A percentile compares a stretch with the other conserved stretches of the same genome.
These are phyloP conservation scores for Macroventuria anomochaeta DNA, from an alignment of 2,329 filamentous ascomycete genomes.

Conservation along the genomic window DNA sequence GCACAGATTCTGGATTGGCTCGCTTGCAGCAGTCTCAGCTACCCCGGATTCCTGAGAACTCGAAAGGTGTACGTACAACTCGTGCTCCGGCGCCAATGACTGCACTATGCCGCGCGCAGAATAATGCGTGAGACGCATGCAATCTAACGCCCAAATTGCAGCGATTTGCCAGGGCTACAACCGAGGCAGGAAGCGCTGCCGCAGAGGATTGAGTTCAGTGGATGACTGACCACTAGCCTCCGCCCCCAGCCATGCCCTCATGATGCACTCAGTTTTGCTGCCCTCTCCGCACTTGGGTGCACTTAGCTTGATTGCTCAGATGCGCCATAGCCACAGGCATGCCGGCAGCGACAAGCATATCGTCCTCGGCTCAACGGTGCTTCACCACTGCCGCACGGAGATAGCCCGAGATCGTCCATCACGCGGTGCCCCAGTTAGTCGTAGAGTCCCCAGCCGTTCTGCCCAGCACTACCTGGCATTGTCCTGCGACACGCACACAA, in stretches of 20 bases:
- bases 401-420: slow-evolving; percentile 40
- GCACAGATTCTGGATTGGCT: slow-evolving; percentile 30
- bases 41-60: slow-evolving; percentile 41
- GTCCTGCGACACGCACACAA: slow-evolving; percentile 26
- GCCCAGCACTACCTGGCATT: slow-evolving; percentile 11
- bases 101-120: slow-evolving; percentile 19
- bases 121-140: slow-evolving; percentile 28
- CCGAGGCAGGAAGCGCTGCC: slow-evolving; percentile 27
- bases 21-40: slow-evolving; percentile 25
- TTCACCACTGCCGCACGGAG: slow-evolving; percentile 24
- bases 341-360: slow-evolving; percentile 3
- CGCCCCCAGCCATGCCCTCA: slow-evolving; percentile 24
- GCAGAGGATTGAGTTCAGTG: slow-evolving; percentile 5
- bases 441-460: slow-evolving; percentile 20
- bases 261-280: slow-evolving; percentile 25
- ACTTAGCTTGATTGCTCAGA: slow-evolving; percentile 14
- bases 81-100: slow-evolving; percentile 29
- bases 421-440: too few relatives aligned
- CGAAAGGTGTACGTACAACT: slow-evolving; percentile 28
- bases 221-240: slow-evolving; percentile 16
- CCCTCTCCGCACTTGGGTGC: slow-evolving; percentile 18
- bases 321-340: slow-evolving; percentile 8
- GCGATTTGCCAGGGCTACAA: slow-evolving; percentile 16
- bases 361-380: slow-evolving; percentile 17
- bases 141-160: slow-evolving; percentile 35